Evolutionary conservation across 345 rosid species (phyloP).

Genomic region (Corchorus capsularis): DNA sequence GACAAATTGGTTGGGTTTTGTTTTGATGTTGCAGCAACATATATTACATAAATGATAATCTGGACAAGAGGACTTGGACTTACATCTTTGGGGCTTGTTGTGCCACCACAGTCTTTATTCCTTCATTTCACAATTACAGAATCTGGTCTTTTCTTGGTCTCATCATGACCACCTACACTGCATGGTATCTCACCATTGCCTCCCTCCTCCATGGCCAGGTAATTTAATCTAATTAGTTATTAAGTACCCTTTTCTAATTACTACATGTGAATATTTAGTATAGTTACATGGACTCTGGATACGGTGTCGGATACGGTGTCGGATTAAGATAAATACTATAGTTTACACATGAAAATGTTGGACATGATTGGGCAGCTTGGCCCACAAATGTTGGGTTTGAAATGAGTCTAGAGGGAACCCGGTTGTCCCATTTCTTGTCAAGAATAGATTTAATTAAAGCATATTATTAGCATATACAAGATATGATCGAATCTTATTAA

Average conservation of each 20-base stretch:
- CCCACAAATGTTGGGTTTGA: conserved; percentile 21
- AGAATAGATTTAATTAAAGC: conserved; percentile 5
- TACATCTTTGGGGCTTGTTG: conserved; percentile 99
- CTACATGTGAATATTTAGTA: no score
- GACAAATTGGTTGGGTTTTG: conserved; percentile 5
- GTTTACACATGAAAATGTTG: conserved; percentile 1
- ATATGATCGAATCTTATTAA: background rate
- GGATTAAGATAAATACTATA: no score
- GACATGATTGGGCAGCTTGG: conserved; percentile 14
- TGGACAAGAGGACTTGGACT: conserved; percentile 99
- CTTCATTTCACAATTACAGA: conserved; percentile 97
- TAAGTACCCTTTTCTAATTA: no score
- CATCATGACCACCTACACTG: conserved; percentile 96
- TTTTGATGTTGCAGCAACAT: conserved; percentile 70
- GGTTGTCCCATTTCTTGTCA: conserved; percentile 31
- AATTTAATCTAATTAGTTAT: no score
- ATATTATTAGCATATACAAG: background rate
- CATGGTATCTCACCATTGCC: conserved; percentile 97
- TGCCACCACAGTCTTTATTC: conserved; percentile 96
- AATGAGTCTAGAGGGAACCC: conserved; percentile 30
- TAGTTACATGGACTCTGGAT: no score
- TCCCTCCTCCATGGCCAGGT: conserved; percentile 98
- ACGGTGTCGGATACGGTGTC: no score
- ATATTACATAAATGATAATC: conserved; percentile 95
- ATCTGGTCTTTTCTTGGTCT: conserved; percentile 99